phyloP scores from a whole-genome alignment of 2,329 filamentous ascomycete genomes.

The Aaosphaeria pasadenensis region DNA sequence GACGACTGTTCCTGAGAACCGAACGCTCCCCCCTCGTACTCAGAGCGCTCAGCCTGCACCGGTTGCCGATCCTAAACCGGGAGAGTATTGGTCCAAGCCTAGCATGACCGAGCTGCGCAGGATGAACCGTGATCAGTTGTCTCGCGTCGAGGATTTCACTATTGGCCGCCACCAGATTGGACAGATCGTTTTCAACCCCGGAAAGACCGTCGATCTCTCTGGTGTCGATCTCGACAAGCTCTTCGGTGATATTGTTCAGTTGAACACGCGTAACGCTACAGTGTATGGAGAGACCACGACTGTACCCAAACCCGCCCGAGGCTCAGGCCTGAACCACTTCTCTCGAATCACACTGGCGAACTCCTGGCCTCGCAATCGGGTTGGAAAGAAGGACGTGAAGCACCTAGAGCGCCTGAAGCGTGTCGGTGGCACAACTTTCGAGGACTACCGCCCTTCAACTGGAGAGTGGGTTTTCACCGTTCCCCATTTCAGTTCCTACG shows the following conservation, averaged over 20 bases:
- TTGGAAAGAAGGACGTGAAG: conserved; percentile 68
- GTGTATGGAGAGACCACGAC: conserved; percentile 65
- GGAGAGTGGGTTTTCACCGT: conserved; percentile 91
- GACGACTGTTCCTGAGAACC: conserved; percentile 73
- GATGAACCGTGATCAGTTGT: conserved; percentile 77
- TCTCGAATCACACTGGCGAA: conserved; percentile 86
- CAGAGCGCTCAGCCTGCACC: conserved; percentile 16
- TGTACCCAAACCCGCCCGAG: conserved; percentile 72
- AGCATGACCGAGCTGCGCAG: conserved; percentile 69
- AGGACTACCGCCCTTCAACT: conserved; percentile 73
- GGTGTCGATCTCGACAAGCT: conserved; percentile 77
- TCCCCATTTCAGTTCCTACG: conserved; percentile 96
- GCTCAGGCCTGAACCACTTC: conserved; percentile 88
- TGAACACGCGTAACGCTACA: conserved; percentile 76
- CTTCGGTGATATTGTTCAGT: conserved; percentile 70
- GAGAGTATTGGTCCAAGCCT: conserved; percentile 85
- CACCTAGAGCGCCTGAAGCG: conserved; percentile 79
- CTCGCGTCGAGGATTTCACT: conserved; percentile 69
- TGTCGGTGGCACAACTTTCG: conserved; percentile 77
- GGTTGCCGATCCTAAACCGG: conserved; percentile 55
- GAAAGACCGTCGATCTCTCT: conserved; percentile 68
- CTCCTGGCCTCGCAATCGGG: conserved; percentile 80
- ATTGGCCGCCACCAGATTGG: conserved; percentile 83
- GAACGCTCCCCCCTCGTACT: conserved; percentile 39
- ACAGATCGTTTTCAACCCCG: conserved; percentile 68